These are phyloP conservation scores for Zoysia matrella DNA, from an alignment of 202 grass and related monocot species.

Conservation along the genomic window DNA sequence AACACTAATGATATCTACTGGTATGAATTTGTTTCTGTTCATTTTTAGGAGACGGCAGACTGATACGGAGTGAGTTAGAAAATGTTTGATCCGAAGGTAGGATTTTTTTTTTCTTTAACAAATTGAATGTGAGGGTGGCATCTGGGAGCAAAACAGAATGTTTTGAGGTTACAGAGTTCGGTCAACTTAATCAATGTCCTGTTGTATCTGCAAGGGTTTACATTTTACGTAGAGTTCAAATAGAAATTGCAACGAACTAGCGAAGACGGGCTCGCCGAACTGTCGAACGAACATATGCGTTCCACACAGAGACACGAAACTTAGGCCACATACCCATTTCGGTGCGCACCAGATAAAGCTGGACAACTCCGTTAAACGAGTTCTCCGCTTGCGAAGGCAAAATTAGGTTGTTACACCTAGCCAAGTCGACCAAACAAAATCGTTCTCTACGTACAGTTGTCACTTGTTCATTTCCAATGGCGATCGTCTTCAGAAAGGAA, in stretches of 20 bases:
- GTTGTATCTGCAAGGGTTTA: background rate
- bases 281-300: slow-evolving; percentile 1
- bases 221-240: slow-evolving; percentile 19
- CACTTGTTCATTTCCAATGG: background rate
- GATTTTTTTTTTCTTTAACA: background rate
- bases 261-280: background rate
- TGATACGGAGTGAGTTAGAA: background rate
- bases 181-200: background rate
- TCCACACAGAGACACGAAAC: too few relatives aligned
- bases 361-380: background rate
- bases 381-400: slow-evolving; percentile 7
- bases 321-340: background rate
- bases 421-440: slow-evolving; percentile 31
- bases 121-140: too few relatives aligned
- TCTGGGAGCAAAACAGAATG: background rate
- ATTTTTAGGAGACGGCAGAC: background rate
- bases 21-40: background rate
- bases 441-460: background rate
- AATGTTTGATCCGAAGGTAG: background rate
- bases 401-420: slow-evolving; percentile 26
- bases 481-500: too few relatives aligned
- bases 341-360: background rate
- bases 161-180: background rate
- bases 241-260: background rate
- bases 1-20: too few relatives aligned